These are phyloP conservation scores for Celoporthe dispersa DNA, from an alignment of 2,329 filamentous ascomycete species.

Conservation along the genomic window DNA sequence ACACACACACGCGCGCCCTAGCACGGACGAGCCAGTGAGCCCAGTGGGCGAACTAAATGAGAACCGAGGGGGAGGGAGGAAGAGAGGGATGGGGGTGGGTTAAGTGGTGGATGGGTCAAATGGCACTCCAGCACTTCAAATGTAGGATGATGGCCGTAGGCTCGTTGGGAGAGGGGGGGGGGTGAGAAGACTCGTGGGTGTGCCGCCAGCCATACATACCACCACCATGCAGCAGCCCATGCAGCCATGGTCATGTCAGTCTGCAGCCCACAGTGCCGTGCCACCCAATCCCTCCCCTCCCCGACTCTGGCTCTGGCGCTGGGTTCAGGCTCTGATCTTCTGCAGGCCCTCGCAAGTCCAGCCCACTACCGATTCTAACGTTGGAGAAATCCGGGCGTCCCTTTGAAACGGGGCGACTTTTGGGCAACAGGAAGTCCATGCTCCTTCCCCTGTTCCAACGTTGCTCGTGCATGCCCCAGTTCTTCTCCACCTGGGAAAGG, in stretches of 20 bases:
- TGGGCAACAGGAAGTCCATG: conserved; percentile 6
- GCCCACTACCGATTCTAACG: neutral
- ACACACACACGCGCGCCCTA: neutral
- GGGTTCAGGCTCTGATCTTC: neutral
- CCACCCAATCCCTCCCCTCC: neutral
- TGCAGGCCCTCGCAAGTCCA: neutral
- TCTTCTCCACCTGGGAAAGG: conserved; percentile 2
- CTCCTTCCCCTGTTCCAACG: conserved; percentile 7
- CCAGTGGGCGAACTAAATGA: conserved; percentile 3
- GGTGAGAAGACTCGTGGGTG: no score
- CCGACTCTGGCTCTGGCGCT: neutral
- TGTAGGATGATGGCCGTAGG: neutral
- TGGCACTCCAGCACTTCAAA: neutral
- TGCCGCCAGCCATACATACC: neutral
- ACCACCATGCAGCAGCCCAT: neutral
- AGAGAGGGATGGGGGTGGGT: neutral
- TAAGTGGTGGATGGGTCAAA: neutral
- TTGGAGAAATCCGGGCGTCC: neutral
- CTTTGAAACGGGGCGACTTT: conserved; percentile 1
- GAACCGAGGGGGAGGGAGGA: neutral
- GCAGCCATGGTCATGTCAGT: neutral
- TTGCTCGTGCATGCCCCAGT: neutral
- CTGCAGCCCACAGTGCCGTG: neutral
- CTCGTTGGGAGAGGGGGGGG: no score
- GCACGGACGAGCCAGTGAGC: neutral